These are phyloP conservation scores for Penicillium sp. DNA, from an alignment of 2,329 filamentous ascomycete genomes.

Conservation along the genomic window DNA sequence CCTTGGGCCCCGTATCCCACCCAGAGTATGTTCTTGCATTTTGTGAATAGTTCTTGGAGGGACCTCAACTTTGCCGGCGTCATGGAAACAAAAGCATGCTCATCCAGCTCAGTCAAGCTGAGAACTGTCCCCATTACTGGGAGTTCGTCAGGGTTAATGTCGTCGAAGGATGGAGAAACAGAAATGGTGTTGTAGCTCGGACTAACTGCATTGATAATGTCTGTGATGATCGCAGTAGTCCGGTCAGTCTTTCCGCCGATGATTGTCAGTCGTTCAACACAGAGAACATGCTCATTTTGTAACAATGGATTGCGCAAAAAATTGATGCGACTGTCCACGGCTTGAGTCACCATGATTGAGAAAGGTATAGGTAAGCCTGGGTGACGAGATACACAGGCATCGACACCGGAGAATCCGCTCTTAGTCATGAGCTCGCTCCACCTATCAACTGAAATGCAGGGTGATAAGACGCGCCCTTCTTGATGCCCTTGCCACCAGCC, in stretches of 20 bases:
- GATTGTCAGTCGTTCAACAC: slow-evolving; percentile 14
- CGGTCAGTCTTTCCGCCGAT: slow-evolving; percentile 14
- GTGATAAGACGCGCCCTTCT: slow-evolving; percentile 26
- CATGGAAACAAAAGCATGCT: slow-evolving; percentile 24
- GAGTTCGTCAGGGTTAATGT: slow-evolving; percentile 8
- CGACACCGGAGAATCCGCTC: slow-evolving; percentile 35
- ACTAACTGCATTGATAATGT: slow-evolving; percentile 7
- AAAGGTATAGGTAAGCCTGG: slow-evolving; percentile 7
- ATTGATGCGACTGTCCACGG: slow-evolving; percentile 29
- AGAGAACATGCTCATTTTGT: not conserved
- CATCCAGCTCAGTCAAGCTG: slow-evolving; percentile 27
- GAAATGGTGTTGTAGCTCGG: slow-evolving; percentile 10
- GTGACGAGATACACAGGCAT: slow-evolving; percentile 7
- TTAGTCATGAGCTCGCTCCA: slow-evolving; percentile 35
- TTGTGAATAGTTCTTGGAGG: slow-evolving; percentile 23
- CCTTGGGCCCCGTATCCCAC: slow-evolving; percentile 22
- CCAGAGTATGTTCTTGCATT: slow-evolving; percentile 25
- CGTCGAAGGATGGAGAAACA: slow-evolving; percentile 6
- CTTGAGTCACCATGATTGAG: slow-evolving; percentile 33
- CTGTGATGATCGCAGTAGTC: slow-evolving; percentile 6
- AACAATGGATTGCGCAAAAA: slow-evolving; percentile 29
- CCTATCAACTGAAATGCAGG: slow-evolving; percentile 23
- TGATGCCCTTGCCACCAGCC: slow-evolving; percentile 37
- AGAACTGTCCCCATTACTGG: slow-evolving; percentile 21
- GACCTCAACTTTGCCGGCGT: slow-evolving; percentile 19